Conservation (phyloP, 805 yeast species). For the Candida easanensis region DNA sequence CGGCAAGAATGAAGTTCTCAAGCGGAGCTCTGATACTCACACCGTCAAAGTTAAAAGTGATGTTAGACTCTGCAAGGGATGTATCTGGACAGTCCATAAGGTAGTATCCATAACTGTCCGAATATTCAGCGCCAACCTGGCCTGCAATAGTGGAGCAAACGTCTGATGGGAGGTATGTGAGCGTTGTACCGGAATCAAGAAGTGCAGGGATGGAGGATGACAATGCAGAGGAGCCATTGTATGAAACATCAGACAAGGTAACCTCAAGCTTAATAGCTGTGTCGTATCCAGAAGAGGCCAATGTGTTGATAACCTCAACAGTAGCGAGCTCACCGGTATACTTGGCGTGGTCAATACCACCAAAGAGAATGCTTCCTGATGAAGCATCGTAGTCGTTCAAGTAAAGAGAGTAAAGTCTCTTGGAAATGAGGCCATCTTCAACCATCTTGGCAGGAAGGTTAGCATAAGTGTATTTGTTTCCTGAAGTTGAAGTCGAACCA, state of each 20-base stretch:
- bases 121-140: slow-evolving; percentile 43
- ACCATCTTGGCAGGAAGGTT: slow-evolving; percentile 67
- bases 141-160: slow-evolving; percentile 35
- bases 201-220: slow-evolving; percentile 31
- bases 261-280: slow-evolving; percentile 47
- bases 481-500: slow-evolving; percentile 23
- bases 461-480: slow-evolving; percentile 42
- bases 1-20: slow-evolving; percentile 29
- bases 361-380: slow-evolving; percentile 62
- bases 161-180: slow-evolving; percentile 41
- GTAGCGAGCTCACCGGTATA: slow-evolving; percentile 49
- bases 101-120: slow-evolving; percentile 42
- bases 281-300: slow-evolving; percentile 26
- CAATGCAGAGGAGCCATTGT: slow-evolving; percentile 4
- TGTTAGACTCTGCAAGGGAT: slow-evolving; percentile 15
- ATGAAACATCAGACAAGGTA: slow-evolving; percentile 32
- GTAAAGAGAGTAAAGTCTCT: slow-evolving; percentile 60
- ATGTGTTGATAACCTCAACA: slow-evolving; percentile 42
- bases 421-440: slow-evolving; percentile 52
- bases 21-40: slow-evolving; percentile 51
- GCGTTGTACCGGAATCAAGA: slow-evolving; percentile 43
- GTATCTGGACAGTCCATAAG: slow-evolving; percentile 38
- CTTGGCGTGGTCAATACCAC: slow-evolving; percentile 67
- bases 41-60: slow-evolving; percentile 51
- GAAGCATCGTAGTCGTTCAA: slow-evolving; percentile 42